Percentiles rank a stretch among this genome's conserved stretches.
Evolutionary conservation across 2,329 filamentous ascomycete genomes (phyloP).

Genomic region (Talaromyces sp.): DNA sequence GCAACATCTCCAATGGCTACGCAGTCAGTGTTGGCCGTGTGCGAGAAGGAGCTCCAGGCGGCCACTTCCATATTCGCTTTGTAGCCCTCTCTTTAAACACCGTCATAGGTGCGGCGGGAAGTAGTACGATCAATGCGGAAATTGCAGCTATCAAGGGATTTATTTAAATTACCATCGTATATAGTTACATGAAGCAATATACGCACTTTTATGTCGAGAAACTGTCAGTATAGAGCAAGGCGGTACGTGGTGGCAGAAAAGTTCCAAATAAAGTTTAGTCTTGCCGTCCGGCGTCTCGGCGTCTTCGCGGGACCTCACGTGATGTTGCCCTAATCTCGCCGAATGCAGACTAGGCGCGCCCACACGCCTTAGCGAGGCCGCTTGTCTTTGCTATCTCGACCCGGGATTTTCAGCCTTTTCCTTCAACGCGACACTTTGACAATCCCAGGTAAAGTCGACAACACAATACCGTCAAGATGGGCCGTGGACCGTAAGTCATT

Average conservation of each 20-base stretch:
- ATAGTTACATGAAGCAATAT: background rate
- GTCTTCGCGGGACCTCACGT: background rate
- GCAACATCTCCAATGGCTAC: slow-evolving; percentile 61
- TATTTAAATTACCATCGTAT: slow-evolving; percentile 45
- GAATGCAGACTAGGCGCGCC: slow-evolving; percentile 22
- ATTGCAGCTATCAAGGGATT: slow-evolving; percentile 86
- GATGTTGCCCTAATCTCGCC: slow-evolving; percentile 11
- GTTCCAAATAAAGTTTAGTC: background rate
- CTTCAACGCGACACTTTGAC: slow-evolving; percentile 31
- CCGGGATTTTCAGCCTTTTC: slow-evolving; percentile 15
- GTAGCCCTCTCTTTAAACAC: slow-evolving; percentile 88
- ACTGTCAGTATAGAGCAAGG: background rate
- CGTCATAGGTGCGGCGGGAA: slow-evolving; percentile 93
- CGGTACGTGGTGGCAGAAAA: slow-evolving; percentile 3
- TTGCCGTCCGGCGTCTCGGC: too few species aligned
- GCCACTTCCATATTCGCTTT: slow-evolving; percentile 92
- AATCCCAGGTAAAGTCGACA: slow-evolving; percentile 34
- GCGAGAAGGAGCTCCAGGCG: slow-evolving; percentile 67
- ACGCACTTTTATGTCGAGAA: background rate
- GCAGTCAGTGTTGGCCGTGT: slow-evolving; percentile 43
- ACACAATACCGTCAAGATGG: slow-evolving; percentile 46
- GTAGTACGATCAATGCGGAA: slow-evolving; percentile 90
- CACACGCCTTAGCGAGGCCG: slow-evolving; percentile 19
- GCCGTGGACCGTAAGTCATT: slow-evolving; percentile 54
- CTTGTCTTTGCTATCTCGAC: slow-evolving; percentile 18